These are phyloP conservation scores for Blastocystis sp. DNA, from an alignment of 352 stramenopile species.

Conservation along the genomic window DNA sequence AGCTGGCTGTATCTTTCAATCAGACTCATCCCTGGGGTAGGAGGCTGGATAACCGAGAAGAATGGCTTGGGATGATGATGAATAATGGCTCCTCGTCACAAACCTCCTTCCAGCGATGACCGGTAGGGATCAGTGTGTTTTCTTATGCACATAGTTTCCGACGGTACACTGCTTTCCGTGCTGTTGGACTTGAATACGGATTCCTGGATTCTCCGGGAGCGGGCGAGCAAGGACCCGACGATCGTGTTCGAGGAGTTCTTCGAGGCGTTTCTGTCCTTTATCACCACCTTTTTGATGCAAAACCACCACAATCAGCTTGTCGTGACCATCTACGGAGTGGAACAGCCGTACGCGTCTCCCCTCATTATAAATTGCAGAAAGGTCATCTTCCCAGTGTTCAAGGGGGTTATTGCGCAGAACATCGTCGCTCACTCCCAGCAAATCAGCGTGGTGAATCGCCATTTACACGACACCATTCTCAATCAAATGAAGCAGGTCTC, in stretches of 20 bases:
- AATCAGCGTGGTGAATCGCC: not conserved
- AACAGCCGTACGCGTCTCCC: not conserved
- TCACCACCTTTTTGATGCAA: conserved; percentile 44
- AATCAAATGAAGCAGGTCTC: conserved; percentile 34
- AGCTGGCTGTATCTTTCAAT: conserved; percentile 3
- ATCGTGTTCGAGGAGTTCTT: conserved; percentile 32
- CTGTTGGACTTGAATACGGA: conserved; percentile 48
- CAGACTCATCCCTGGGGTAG: not conserved
- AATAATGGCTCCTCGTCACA: not conserved
- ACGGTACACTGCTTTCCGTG: conserved; percentile 38
- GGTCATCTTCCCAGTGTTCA: conserved; percentile 13
- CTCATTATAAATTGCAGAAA: conserved; percentile 5
- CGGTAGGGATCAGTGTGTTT: not conserved
- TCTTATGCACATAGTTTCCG: conserved; percentile 1
- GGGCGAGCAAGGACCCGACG: not conserved
- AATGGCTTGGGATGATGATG: not conserved
- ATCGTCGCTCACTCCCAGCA: conserved; percentile 48
- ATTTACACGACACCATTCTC: too few relatives aligned
- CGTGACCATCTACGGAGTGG: conserved; percentile 29
- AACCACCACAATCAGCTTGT: conserved; percentile 51
- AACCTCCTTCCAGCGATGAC: not conserved
- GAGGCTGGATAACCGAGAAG: not conserved
- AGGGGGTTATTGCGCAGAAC: conserved; percentile 32
- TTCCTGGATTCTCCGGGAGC: conserved; percentile 50
- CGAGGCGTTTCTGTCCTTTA: conserved; percentile 26